Evolutionary conservation across 2,329 filamentous ascomycete species (phyloP), one percentile per base, ranked within the genome.

Genomic region (Boeremia exigua): DNA sequence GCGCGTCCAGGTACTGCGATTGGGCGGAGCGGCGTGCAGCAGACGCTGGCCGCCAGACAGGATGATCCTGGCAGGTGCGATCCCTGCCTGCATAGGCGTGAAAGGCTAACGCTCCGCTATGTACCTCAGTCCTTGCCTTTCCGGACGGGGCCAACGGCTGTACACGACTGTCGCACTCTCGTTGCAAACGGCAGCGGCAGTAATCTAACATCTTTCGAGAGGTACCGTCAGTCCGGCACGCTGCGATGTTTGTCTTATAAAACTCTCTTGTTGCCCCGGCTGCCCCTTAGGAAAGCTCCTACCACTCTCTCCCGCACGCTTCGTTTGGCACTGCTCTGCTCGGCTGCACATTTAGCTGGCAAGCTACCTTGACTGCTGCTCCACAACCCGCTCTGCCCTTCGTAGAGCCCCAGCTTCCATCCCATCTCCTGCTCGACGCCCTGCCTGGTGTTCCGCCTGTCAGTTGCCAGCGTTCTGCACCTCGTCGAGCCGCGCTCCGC

Each of bases 131-230:
- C 67, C 69, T 69, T 69, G 69, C 65, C 65, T 67, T 72, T 71
- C 69, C 72, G 70, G 68, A 71, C 71, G 69, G 70, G 69, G 67
- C 66, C 70, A 74, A 75, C 71, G 71, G 70, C 69, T 73, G 69
- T 72, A 69, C 68, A 71, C 64, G 67, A 69, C 65, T 66, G 73
- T 75, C 70, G 72, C 71, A 74, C 68, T 72, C 66, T 61, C 65
- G 69, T 75, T 74, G 73, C 72, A 75, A 76, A 75, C 72, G 69
- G 71, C 67, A 72, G 70, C 72, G 68, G 71, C 62, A 69, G 71
- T 62, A 75, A 75, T 76, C 71, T 75, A 77, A 72, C 68, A 72
- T 66, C 67, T 73, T 68, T 61, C 63, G 67, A 63, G 66, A 60
- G 66, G 67, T 67, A 67, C 73, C 72, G 69, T 69, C 70, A 65